phyloP scores from a whole-genome alignment of 2,329 filamentous ascomycete genomes.

The Rutstroemia sp. region DNA sequence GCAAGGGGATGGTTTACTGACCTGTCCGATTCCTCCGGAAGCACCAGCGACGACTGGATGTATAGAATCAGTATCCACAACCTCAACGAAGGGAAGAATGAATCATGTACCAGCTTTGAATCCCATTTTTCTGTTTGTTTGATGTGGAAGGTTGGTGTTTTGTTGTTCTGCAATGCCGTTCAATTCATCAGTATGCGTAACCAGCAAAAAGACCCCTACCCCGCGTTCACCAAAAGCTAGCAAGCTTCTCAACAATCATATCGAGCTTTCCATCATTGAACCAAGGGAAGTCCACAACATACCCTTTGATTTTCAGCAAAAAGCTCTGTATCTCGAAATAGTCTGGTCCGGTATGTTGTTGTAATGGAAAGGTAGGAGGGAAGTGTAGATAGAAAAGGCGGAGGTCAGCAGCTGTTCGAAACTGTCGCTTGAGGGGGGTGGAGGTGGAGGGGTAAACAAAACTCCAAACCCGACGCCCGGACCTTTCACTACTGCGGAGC shows the following conservation, averaged over 20 bases:
- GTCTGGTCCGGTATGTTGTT: not conserved
- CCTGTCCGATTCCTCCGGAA: constrained; percentile 97
- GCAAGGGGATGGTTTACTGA: constrained; percentile 34
- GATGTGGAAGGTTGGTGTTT: not conserved
- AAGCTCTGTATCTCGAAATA: not conserved
- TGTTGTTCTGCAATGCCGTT: not conserved
- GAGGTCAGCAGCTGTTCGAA: not conserved
- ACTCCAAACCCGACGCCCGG: not conserved
- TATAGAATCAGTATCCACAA: constrained; percentile 7
- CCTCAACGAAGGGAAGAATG: not conserved
- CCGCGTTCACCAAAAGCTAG: no score
- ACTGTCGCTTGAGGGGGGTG: not conserved
- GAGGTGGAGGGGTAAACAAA: not conserved
- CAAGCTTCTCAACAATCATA: not conserved
- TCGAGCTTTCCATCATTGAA: not conserved
- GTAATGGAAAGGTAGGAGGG: not conserved
- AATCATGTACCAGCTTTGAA: constrained; percentile 49
- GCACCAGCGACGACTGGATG: constrained; percentile 77
- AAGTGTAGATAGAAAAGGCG: not conserved
- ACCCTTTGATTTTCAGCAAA: not conserved
- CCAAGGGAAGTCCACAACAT: not conserved
- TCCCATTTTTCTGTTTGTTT: constrained; percentile 36
- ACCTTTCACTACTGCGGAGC: constrained; percentile 11
- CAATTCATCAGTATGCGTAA: not conserved
- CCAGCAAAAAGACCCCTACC: not conserved